These are phyloP conservation scores for Prunus fruticosa DNA, from an alignment of 306 rosid genomes.

Conservation along the genomic window DNA sequence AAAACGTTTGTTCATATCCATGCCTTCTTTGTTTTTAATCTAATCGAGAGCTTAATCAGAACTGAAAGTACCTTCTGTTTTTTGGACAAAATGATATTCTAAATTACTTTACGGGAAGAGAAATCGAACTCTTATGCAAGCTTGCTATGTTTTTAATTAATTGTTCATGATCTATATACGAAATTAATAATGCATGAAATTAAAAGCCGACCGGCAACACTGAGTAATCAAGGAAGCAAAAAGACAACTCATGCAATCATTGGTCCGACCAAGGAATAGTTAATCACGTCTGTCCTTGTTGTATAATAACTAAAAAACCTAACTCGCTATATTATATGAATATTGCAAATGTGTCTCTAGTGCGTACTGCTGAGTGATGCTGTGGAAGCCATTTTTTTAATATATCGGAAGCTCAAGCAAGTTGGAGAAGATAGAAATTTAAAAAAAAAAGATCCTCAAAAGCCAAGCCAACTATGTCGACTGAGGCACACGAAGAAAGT, in stretches of 20 bases:
- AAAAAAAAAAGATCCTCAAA: background rate
- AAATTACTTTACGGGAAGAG: too few relatives aligned
- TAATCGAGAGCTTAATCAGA: too few relatives aligned
- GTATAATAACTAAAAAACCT: background rate
- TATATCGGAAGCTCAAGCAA: background rate
- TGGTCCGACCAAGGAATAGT: background rate
- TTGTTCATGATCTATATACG: too few relatives aligned
- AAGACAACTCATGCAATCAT: background rate
- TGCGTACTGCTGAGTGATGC: background rate
- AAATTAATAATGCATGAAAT: background rate
- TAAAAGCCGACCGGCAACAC: background rate
- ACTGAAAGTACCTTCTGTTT: too few relatives aligned
- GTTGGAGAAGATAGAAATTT: background rate
- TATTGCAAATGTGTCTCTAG: background rate
- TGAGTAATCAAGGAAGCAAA: background rate
- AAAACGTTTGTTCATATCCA: too few relatives aligned
- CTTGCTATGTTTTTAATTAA: too few relatives aligned
- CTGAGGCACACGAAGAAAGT: background rate
- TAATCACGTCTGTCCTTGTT: background rate
- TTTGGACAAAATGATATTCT: too few relatives aligned
- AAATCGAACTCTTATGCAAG: too few relatives aligned
- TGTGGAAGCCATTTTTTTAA: background rate
- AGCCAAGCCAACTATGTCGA: background rate
- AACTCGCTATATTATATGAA: background rate
- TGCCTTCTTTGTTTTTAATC: too few relatives aligned